Conservation (phyloP, 2,329 filamentous ascomycete species). For the Bisporella sp. region DNA sequence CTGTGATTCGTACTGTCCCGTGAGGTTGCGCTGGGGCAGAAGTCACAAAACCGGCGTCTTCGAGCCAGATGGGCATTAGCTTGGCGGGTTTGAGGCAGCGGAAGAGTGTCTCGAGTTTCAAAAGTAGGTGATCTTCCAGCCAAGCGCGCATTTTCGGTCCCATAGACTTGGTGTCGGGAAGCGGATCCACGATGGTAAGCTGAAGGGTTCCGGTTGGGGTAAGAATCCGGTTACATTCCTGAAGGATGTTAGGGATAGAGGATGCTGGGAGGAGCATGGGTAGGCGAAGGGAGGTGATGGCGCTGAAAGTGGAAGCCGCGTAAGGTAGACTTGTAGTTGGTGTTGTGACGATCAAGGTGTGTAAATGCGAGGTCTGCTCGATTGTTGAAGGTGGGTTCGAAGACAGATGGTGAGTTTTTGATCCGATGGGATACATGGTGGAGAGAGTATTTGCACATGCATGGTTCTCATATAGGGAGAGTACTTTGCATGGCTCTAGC, state of each 20-base stretch:
- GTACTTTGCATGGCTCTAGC: constrained; percentile 14
- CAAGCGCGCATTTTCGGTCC: constrained; percentile 52
- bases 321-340: constrained; percentile 31
- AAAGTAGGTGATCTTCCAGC: constrained; percentile 53
- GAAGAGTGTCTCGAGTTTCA: constrained; percentile 51
- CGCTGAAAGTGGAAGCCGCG: constrained; percentile 34
- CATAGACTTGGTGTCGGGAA: constrained; percentile 46
- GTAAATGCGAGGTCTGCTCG: constrained; percentile 26
- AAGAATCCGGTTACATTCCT: constrained; percentile 49
- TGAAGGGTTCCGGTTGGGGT: constrained; percentile 42
- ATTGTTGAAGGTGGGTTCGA: constrained; percentile 27
- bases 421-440: constrained; percentile 14
- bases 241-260: constrained; percentile 49
- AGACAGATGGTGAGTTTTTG: constrained; percentile 38
- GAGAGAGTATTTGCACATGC: not conserved
- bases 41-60: constrained; percentile 44
- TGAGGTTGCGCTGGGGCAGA: not conserved
- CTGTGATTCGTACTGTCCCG: not conserved
- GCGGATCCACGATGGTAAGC: constrained; percentile 55
- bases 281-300: constrained; percentile 46
- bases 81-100: constrained; percentile 52
- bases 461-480: constrained; percentile 26
- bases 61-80: constrained; percentile 52
- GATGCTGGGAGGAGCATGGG: constrained; percentile 49
- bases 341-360: constrained; percentile 28